Percentiles rank a stretch among this genome's conserved stretches.
phyloP scores from a whole-genome alignment of 2,329 filamentous ascomycete genomes.

The Shiraia sp. region DNA sequence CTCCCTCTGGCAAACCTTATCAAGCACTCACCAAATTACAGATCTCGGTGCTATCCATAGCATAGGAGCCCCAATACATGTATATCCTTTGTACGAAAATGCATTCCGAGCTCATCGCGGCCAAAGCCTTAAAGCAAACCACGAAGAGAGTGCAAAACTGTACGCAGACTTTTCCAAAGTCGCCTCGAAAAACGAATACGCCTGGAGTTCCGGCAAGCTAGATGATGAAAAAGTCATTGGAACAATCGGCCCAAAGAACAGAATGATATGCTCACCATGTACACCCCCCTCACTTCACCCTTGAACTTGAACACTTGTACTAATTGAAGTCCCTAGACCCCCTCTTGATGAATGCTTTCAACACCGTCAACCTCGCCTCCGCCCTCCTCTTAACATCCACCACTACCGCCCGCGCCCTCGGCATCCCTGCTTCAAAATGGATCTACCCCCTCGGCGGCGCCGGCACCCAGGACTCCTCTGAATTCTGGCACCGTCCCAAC shows the following conservation, averaged over 20 bases:
- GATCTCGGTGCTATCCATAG: constrained; percentile 61
- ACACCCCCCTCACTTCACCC: constrained; percentile 28
- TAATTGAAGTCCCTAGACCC: constrained; percentile 64
- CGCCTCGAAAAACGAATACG: constrained; percentile 56
- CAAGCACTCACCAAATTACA: constrained; percentile 34
- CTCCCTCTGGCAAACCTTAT: constrained; percentile 14
- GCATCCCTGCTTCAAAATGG: constrained; percentile 61
- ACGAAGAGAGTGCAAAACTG: constrained; percentile 61
- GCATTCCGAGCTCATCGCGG: constrained; percentile 60
- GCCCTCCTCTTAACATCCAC: constrained; percentile 64
- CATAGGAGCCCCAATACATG: constrained; percentile 66
- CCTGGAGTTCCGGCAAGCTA: constrained; percentile 61
- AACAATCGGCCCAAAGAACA: constrained; percentile 59
- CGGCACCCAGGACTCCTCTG: constrained; percentile 60
- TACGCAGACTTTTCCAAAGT: constrained; percentile 65
- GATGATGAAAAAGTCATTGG: constrained; percentile 58
- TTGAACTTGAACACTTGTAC: no score
- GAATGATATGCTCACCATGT: constrained; percentile 73
- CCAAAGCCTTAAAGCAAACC: constrained; percentile 61
- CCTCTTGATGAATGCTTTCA: constrained; percentile 72
- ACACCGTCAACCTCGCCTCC: constrained; percentile 66
- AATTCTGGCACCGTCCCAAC: constrained; percentile 67
- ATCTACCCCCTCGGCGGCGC: constrained; percentile 68
- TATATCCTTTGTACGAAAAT: constrained; percentile 71
- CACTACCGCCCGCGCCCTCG: constrained; percentile 57